Evolutionary conservation across 148 eudicot species (phyloP).

Genomic region (Persicaria tinctoria): DNA sequence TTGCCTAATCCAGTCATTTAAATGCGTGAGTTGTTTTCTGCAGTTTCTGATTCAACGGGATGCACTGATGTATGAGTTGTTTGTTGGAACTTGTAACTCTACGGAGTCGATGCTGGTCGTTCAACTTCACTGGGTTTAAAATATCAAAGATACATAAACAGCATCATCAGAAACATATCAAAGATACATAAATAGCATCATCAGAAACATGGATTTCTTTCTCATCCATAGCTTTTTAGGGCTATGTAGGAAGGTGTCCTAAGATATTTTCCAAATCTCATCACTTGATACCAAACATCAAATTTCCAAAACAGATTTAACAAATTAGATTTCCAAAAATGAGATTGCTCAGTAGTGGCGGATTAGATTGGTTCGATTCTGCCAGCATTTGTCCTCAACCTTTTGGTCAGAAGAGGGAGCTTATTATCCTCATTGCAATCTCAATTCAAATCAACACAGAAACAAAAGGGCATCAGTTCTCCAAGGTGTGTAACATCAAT

Average conservation of each 20-base stretch:
- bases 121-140: no score
- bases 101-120: no score
- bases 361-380: slow-evolving; percentile 3
- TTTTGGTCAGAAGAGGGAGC: slow-evolving; percentile 10
- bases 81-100: no score
- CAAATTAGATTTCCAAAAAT: not conserved
- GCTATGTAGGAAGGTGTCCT: slow-evolving; percentile 13
- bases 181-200: not conserved
- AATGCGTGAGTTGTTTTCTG: no score
- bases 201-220: not conserved
- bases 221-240: slow-evolving; percentile 9
- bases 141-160: no score
- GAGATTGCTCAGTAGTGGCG: slow-evolving; percentile 11
- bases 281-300: not conserved
- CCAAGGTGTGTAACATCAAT: slow-evolving; percentile 8
- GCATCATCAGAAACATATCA: no score
- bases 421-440: slow-evolving; percentile 6
- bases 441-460: not conserved
- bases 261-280: slow-evolving; percentile 7
- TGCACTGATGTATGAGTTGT: no score
- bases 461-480: slow-evolving; percentile 2
- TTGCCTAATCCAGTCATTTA: no score
- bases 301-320: not conserved
- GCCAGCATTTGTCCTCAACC: slow-evolving; percentile 5
- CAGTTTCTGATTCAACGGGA: no score